Conservation (phyloP, 2,329 filamentous ascomycete genomes). For the Alternaria burnsii region DNA sequence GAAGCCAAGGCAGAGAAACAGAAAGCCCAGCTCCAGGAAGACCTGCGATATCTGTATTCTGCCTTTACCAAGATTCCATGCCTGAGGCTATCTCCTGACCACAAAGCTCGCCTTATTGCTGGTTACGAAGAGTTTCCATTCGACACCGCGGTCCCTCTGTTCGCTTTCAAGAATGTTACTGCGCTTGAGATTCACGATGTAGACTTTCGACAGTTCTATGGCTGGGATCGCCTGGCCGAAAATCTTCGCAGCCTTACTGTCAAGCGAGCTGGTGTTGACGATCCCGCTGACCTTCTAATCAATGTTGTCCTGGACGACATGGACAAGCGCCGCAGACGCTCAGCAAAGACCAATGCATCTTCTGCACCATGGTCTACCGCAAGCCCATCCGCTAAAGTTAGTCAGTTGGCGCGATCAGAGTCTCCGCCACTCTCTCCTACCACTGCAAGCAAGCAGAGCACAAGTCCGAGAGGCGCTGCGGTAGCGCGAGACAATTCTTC, state of each 20-base stretch:
- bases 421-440: constrained; percentile 62
- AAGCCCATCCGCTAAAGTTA: constrained; percentile 70
- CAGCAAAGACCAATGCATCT: constrained; percentile 84
- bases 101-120: constrained; percentile 85
- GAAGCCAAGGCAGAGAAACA: constrained; percentile 87
- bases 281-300: constrained; percentile 87
- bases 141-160: constrained; percentile 94
- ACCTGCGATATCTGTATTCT: constrained; percentile 96
- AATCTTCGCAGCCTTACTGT: constrained; percentile 89
- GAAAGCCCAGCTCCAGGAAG: constrained; percentile 82
- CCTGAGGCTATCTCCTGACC: constrained; percentile 88
- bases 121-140: constrained; percentile 98
- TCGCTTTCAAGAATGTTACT: constrained; percentile 96
- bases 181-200: constrained; percentile 93
- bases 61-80: constrained; percentile 98
- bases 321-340: constrained; percentile 87
- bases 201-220: constrained; percentile 96
- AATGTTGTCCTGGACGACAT: constrained; percentile 96
- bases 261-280: constrained; percentile 86
- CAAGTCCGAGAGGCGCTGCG: constrained; percentile 57
- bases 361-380: constrained; percentile 72
- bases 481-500: constrained; percentile 67
- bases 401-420: constrained; percentile 73
- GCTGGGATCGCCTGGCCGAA: constrained; percentile 93
- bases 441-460: constrained; percentile 54